Conservation (phyloP, 345 rosid species). For the Eucalyptus shirleyi region DNA sequence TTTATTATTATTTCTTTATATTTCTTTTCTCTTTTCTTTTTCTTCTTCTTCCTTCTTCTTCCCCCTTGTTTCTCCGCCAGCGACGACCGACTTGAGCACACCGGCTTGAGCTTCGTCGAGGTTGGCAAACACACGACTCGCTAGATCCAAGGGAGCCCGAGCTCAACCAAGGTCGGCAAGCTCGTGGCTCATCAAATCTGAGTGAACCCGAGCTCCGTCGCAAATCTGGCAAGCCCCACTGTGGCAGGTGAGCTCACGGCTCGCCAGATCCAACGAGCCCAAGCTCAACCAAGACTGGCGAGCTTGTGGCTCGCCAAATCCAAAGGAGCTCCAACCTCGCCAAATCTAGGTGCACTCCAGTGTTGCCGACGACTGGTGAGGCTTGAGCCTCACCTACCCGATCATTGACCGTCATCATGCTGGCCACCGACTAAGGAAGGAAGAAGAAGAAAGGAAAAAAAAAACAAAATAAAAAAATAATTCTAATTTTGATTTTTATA, state of each 20-base stretch:
- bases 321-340: fast-evolving
- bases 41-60: no score
- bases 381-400: fast-evolving
- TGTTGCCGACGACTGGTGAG: fast-evolving
- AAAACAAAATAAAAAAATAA: no score
- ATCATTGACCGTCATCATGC: fast-evolving
- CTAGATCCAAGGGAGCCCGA: fast-evolving
- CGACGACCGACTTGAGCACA: fast-evolving
- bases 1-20: no score
- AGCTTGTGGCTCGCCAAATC: fast-evolving
- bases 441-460: no score
- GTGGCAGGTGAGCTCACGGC: fast-evolving
- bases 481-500: no score
- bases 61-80: fast-evolving
- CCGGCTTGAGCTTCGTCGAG: fast-evolving
- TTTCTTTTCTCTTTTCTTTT: no score
- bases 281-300: fast-evolving
- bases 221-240: fast-evolving
- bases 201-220: fast-evolving
- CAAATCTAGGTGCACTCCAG: fast-evolving
- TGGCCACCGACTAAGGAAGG: fast-evolving
- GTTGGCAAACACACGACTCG: fast-evolving
- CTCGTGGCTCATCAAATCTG: fast-evolving
- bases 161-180: no score
- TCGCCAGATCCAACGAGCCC: fast-evolving